These are phyloP conservation scores for Myriosclerotinia duriaeana DNA, from an alignment of 2,329 filamentous ascomycete species.

Conservation along the genomic window DNA sequence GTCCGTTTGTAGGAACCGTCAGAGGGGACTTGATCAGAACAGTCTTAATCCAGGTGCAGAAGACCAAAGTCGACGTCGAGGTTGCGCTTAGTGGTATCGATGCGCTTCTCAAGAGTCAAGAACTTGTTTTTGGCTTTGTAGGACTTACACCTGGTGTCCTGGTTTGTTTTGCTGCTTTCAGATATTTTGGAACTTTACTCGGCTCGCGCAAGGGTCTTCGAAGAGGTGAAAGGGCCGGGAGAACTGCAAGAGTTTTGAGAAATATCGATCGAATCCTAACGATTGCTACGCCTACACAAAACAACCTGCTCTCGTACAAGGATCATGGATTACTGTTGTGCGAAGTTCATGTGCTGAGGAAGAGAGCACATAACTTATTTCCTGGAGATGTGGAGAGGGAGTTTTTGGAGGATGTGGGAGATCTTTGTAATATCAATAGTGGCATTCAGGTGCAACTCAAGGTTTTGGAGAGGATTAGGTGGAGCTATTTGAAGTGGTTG, in stretches of 20 bases:
- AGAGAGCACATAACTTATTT: slow-evolving; percentile 64
- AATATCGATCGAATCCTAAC: slow-evolving; percentile 83
- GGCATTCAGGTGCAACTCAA: slow-evolving; percentile 76
- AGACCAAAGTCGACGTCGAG: slow-evolving; percentile 98
- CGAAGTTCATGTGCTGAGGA: slow-evolving; percentile 81
- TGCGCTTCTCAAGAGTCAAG: slow-evolving; percentile 89
- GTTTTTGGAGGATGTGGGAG: slow-evolving; percentile 84
- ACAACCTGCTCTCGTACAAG: slow-evolving; percentile 80
- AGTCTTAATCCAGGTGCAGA: slow-evolving; percentile 93
- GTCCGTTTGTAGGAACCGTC: slow-evolving; percentile 77
- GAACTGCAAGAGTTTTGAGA: slow-evolving; percentile 74
- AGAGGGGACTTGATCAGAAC: slow-evolving; percentile 85
- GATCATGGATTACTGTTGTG: slow-evolving; percentile 88
- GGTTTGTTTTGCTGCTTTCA: slow-evolving; percentile 71
- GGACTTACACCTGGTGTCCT: slow-evolving; percentile 91
- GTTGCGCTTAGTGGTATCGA: slow-evolving; percentile 96
- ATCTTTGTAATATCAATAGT: slow-evolving; percentile 76
- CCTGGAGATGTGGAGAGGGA: slow-evolving; percentile 75
- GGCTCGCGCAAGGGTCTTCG: slow-evolving; percentile 68
- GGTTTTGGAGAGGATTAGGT: slow-evolving; percentile 80
- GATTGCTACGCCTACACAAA: slow-evolving; percentile 66
- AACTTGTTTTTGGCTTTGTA: slow-evolving; percentile 96
- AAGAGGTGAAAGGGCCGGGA: slow-evolving; percentile 63
- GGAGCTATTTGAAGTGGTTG: slow-evolving; percentile 84
- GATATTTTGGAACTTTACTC: slow-evolving; percentile 69